Conservation (phyloP, 805 yeast species). For the Candida ulmi region DNA sequence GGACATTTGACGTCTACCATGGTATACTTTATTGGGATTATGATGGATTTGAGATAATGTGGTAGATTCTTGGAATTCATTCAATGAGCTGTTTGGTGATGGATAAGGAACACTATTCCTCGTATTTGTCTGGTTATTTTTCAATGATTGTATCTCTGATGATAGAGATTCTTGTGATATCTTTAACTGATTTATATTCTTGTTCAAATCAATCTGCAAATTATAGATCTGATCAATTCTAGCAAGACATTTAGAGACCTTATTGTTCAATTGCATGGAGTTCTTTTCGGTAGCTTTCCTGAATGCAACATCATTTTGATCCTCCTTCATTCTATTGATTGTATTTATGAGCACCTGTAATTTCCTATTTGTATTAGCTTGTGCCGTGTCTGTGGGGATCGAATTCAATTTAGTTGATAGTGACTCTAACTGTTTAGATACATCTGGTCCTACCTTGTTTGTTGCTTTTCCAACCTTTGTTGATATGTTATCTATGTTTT, state of each 20-base stretch:
- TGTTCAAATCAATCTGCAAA: constrained; percentile 2
- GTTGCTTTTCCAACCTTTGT: too few relatives aligned
- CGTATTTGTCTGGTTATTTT: neutral
- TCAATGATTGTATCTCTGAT: neutral
- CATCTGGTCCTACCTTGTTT: too few relatives aligned
- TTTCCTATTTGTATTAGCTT: neutral
- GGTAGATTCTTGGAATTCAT: neutral
- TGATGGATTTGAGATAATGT: neutral
- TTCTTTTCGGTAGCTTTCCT: too few relatives aligned
- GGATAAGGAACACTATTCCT: neutral
- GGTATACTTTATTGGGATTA: too few relatives aligned
- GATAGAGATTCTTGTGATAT: neutral
- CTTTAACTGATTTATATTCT: neutral
- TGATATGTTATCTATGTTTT: too few relatives aligned
- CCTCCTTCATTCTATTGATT: too few relatives aligned
- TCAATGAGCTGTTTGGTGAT: neutral
- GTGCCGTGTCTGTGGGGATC: neutral
- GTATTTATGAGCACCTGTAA: neutral
- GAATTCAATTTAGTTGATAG: neutral
- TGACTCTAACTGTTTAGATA: too few relatives aligned
- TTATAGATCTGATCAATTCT: constrained; percentile 5
- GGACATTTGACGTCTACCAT: too few relatives aligned
- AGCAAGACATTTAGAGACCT: constrained; percentile 1
- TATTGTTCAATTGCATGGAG: neutral
- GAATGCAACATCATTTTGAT: too few relatives aligned